A percentile compares a stretch with the other conserved stretches of the same genome.
These are phyloP conservation scores for Acanthamoeba royreba DNA, from an alignment of 208 protist species.

Conservation along the genomic window DNA sequence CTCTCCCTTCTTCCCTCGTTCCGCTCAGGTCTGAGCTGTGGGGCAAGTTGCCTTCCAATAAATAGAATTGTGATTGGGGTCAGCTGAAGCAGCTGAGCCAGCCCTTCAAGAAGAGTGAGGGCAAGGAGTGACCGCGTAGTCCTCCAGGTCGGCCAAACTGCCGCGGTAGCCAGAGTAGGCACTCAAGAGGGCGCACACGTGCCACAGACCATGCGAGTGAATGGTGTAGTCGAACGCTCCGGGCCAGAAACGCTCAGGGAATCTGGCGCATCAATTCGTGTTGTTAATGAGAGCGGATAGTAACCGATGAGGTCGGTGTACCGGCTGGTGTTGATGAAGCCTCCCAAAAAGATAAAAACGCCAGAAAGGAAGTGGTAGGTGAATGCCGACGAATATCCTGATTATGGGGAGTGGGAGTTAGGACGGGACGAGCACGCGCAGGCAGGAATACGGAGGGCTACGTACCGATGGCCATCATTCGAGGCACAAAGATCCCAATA, in stretches of 20 bases:
- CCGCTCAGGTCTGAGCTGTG: no score
- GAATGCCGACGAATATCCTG: neutral
- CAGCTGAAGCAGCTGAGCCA: no score
- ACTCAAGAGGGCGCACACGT: constrained; percentile 7
- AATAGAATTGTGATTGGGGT: no score
- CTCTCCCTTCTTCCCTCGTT: no score
- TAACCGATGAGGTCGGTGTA: neutral
- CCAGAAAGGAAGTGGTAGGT: constrained; percentile 3
- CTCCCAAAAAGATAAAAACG: constrained; percentile 2
- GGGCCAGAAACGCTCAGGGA: constrained; percentile 3
- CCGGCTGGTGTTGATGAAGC: constrained; percentile 13
- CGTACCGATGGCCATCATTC: neutral
- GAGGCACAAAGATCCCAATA: neutral
- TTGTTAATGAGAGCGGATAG: neutral
- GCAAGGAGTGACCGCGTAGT: neutral
- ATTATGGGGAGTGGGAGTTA: no score
- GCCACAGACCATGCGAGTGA: constrained; percentile 41
- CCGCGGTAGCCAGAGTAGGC: constrained; percentile 19
- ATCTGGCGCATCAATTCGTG: neutral
- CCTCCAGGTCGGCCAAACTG: neutral
- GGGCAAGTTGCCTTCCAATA: no score
- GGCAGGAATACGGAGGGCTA: neutral
- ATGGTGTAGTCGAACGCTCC: constrained; percentile 16
- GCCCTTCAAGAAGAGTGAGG: no score
- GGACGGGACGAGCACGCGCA: neutral